phyloP scores from a whole-genome alignment of 2,329 filamentous ascomycete species.

The Claviceps fusiformis region DNA sequence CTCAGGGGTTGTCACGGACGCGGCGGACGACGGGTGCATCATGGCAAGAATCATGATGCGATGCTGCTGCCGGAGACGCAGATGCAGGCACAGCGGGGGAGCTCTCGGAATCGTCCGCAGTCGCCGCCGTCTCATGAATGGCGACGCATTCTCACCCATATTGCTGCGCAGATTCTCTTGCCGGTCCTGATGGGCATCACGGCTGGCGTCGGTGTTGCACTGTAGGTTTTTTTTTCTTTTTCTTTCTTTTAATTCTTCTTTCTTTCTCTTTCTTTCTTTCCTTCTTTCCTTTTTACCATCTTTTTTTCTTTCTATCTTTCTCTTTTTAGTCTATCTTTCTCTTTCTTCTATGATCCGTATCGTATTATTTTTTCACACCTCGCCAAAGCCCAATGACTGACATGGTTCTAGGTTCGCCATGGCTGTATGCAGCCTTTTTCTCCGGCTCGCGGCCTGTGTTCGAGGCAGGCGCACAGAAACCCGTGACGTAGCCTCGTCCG shows the following conservation, averaged over 20 bases:
- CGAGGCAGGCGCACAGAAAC: slow-evolving; percentile 6
- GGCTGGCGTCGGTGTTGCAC: slow-evolving; percentile 52
- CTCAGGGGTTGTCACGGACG: slow-evolving; percentile 12
- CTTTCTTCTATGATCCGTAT: too few relatives aligned
- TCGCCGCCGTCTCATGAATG: slow-evolving; percentile 16
- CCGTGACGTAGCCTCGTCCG: not conserved
- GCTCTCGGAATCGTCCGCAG: slow-evolving; percentile 4
- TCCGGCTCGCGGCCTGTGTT: slow-evolving; percentile 44
- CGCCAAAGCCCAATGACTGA: slow-evolving; percentile 13
- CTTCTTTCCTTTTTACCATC: too few relatives aligned
- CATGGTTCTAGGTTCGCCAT: slow-evolving; percentile 40
- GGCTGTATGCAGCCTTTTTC: slow-evolving; percentile 45
- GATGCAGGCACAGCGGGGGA: not conserved
- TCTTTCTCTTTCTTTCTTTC: too few relatives aligned
- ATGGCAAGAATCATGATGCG: slow-evolving; percentile 3
- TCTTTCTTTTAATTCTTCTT: too few relatives aligned
- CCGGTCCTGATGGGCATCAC: slow-evolving; percentile 56
- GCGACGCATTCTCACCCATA: slow-evolving; percentile 36
- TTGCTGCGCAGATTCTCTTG: slow-evolving; percentile 49
- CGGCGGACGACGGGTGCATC: not conserved
- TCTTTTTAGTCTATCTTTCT: too few relatives aligned
- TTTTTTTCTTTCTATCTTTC: too few relatives aligned
- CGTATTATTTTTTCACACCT: too few relatives aligned
- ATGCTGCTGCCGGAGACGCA: not conserved
- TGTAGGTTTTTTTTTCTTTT: slow-evolving; percentile 33